Percentiles rank a stretch among this genome's conserved stretches.
Conservation (phyloP, 176 grass and related monocot genomes). For the Bromus sterilis region DNA sequence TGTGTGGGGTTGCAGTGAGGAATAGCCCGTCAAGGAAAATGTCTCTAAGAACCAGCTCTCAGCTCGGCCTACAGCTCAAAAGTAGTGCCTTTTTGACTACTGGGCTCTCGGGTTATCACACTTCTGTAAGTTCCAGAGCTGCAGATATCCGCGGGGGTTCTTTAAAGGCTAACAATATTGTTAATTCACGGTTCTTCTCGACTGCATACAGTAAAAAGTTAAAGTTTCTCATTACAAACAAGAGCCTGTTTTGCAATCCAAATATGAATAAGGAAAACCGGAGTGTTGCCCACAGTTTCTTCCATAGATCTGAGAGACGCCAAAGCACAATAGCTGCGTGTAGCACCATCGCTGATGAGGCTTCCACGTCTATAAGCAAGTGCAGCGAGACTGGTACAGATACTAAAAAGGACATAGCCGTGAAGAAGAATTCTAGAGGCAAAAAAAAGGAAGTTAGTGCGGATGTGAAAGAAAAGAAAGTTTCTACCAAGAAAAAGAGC, state of each 20-base stretch:
- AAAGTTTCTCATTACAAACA: conserved; percentile 17
- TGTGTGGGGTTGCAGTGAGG: conserved; percentile 28
- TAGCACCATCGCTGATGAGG: conserved; percentile 28
- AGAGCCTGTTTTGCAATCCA: conserved; percentile 1
- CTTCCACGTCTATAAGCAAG: conserved; percentile 13
- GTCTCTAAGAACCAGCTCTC: conserved; percentile 12
- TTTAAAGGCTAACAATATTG: conserved; percentile 19
- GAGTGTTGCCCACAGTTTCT: conserved; percentile 8
- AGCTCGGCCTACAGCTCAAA: conserved; percentile 33
- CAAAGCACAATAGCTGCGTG: conserved; percentile 28
- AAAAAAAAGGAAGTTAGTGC: conserved; percentile 22
- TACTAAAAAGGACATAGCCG: neutral
- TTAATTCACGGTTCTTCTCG: conserved; percentile 28
- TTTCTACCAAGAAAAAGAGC: conserved; percentile 27
- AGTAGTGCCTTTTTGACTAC: conserved; percentile 43
- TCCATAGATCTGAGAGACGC: conserved; percentile 38
- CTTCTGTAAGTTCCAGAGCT: conserved; percentile 5
- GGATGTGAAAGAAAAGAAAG: conserved; percentile 39
- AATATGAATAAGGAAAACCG: conserved; percentile 21
- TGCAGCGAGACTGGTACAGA: neutral
- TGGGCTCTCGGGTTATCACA: conserved; percentile 17
- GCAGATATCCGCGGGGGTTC: neutral
- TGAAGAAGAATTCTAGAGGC: conserved; percentile 18
- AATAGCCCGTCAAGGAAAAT: conserved; percentile 30
- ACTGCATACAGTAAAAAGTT: conserved; percentile 22